These are phyloP conservation scores for Amanita exitialis DNA, from an alignment of 768 basidiomycete species.

Conservation along the genomic window DNA sequence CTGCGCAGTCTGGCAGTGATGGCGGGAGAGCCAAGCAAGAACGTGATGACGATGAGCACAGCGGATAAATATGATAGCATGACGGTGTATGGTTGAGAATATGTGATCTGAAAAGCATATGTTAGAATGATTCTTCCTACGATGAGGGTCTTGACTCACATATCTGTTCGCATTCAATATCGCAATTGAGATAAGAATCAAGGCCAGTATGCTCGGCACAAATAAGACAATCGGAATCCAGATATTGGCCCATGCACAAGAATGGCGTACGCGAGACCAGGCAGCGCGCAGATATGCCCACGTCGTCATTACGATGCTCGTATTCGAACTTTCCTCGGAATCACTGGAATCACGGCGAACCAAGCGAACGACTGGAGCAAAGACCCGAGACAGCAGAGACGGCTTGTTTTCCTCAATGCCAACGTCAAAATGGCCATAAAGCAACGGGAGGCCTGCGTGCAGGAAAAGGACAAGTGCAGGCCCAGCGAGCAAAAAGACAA, in stretches of 20 bases:
- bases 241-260: slow-evolving; percentile 1
- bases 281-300: neutral
- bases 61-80: slow-evolving; percentile 37
- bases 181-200: neutral
- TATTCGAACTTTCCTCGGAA: neutral
- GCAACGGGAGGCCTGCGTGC: slow-evolving; percentile 15
- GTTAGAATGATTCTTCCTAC: slow-evolving; percentile 31
- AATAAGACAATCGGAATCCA: slow-evolving; percentile 4
- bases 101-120: slow-evolving; percentile 39
- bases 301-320: too few species aligned
- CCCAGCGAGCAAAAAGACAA: slow-evolving; percentile 51
- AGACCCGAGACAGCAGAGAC: slow-evolving; percentile 6
- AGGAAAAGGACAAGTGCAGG: slow-evolving; percentile 43
- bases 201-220: neutral
- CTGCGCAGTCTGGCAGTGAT: slow-evolving; percentile 15
- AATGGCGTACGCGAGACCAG: neutral
- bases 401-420: slow-evolving; percentile 1
- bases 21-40: slow-evolving; percentile 28
- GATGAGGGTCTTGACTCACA: slow-evolving; percentile 23
- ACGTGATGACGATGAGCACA: slow-evolving; percentile 36
- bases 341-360: neutral
- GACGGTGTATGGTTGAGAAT: slow-evolving; percentile 46
- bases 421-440: slow-evolving; percentile 5
- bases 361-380: neutral
- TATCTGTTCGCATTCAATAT: slow-evolving; percentile 32